Evolutionary conservation across 139 green algal species (phyloP).

Genomic region (Chlorella sp.): DNA sequence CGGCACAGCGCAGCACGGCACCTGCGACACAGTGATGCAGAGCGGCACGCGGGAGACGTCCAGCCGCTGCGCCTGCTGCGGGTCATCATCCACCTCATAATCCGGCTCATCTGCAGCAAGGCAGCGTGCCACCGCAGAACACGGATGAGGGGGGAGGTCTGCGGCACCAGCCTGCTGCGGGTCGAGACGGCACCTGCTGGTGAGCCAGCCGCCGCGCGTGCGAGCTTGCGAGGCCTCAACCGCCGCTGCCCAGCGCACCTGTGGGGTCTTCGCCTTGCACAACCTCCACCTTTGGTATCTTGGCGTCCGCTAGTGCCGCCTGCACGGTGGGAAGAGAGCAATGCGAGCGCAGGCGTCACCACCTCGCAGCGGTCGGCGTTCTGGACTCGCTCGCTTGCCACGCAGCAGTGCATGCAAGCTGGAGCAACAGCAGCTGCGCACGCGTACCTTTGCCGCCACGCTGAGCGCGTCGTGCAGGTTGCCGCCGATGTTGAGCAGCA

Average conservation of each 20-base stretch:
- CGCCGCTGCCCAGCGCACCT: neutral
- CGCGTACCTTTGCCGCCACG: slow-evolving; percentile 73
- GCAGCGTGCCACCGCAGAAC: neutral
- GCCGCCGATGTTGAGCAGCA: slow-evolving; percentile 88
- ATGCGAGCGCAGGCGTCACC: neutral
- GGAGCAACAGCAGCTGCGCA: no score
- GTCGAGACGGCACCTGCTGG: no score
- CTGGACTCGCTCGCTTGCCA: no score
- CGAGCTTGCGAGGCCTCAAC: no score
- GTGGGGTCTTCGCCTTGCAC: slow-evolving; percentile 47
- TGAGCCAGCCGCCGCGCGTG: no score
- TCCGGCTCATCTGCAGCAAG: slow-evolving; percentile 64
- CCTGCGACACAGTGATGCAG: slow-evolving; percentile 68
- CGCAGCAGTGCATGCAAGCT: neutral
- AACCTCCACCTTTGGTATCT: slow-evolving; percentile 63
- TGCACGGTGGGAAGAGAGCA: neutral
- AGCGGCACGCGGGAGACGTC: slow-evolving; percentile 62
- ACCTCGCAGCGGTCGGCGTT: no score
- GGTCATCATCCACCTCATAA: slow-evolving; percentile 80
- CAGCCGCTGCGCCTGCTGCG: slow-evolving; percentile 45
- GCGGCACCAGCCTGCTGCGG: no score
- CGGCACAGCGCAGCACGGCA: no score
- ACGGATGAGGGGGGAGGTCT: no score
- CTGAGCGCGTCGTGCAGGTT: slow-evolving; percentile 83
- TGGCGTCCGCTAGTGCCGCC: slow-evolving; percentile 72